phyloP scores from a whole-genome alignment of 106 monocot genomes.

The Hemerocallis citrina region DNA sequence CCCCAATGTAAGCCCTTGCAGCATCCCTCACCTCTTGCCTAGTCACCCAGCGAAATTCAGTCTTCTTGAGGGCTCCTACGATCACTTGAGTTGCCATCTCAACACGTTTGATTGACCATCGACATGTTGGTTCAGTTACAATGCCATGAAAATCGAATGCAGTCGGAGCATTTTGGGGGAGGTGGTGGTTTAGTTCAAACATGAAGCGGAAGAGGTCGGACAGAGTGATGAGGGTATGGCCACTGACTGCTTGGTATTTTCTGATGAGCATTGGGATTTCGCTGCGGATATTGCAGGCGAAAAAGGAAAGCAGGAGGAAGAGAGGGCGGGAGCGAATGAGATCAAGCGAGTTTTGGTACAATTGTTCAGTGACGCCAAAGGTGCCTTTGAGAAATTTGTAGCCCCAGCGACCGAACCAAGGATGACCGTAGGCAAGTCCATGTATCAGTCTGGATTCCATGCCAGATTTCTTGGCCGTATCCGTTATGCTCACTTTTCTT shows the following conservation, averaged over 20 bases:
- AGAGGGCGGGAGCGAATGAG: slow-evolving; percentile 52
- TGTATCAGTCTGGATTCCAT: slow-evolving; percentile 81
- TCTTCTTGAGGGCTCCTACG: slow-evolving; percentile 53
- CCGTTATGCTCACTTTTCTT: slow-evolving; percentile 71
- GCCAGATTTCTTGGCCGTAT: slow-evolving; percentile 50
- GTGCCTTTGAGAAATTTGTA: slow-evolving; percentile 58
- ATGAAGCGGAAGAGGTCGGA: slow-evolving; percentile 67
- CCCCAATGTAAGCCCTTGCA: slow-evolving; percentile 64
- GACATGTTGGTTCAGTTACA: slow-evolving; percentile 39
- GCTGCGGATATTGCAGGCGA: slow-evolving; percentile 11
- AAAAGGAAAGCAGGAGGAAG: slow-evolving; percentile 44
- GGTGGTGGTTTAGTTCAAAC: slow-evolving; percentile 45
- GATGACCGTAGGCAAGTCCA: slow-evolving; percentile 60
- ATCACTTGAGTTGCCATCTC: slow-evolving; percentile 91
- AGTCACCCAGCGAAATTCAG: slow-evolving; percentile 53
- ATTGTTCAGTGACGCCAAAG: slow-evolving; percentile 51
- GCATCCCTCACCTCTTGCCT: slow-evolving; percentile 85
- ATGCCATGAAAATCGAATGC: slow-evolving; percentile 52
- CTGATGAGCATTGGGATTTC: slow-evolving; percentile 36
- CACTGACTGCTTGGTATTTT: slow-evolving; percentile 56
- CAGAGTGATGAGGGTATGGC: slow-evolving; percentile 30
- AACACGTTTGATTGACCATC: slow-evolving; percentile 79
- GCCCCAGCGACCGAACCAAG: slow-evolving; percentile 85
- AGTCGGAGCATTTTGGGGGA: slow-evolving; percentile 28
- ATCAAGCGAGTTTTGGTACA: slow-evolving; percentile 52